A percentile compares a stretch with the other conserved stretches of the same genome.
phyloP scores from a whole-genome alignment of 2,329 filamentous ascomycete species.

The Pyricularia sp. region DNA sequence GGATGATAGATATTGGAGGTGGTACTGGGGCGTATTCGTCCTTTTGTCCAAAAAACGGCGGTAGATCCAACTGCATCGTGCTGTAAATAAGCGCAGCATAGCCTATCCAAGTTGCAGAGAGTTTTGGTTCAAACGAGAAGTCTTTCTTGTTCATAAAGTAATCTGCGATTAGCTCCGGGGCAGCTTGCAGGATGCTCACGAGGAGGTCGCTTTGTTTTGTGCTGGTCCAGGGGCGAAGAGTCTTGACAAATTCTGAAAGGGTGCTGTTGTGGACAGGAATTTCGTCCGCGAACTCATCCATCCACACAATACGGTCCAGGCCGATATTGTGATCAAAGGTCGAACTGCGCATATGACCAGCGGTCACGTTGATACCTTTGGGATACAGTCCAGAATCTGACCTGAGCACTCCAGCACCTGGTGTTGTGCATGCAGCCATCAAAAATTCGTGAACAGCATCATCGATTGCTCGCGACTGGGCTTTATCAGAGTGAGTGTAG shows the following conservation, averaged over 20 bases:
- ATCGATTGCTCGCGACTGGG: constrained; percentile 45
- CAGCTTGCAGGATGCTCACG: constrained; percentile 63
- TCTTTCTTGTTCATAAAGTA: constrained; percentile 73
- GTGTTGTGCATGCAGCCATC: constrained; percentile 58
- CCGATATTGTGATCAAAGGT: constrained; percentile 34
- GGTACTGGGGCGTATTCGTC: constrained; percentile 52
- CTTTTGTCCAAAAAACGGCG: constrained; percentile 55
- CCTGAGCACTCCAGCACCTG: constrained; percentile 60
- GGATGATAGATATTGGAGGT: constrained; percentile 62
- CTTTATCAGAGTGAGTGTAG: constrained; percentile 44
- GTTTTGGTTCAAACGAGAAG: constrained; percentile 81
- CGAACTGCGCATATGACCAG: not conserved
- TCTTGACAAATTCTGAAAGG: constrained; percentile 65
- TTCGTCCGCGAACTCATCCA: constrained; percentile 51
- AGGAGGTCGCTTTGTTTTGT: constrained; percentile 70
- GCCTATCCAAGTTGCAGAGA: constrained; percentile 88
- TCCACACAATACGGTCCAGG: constrained; percentile 56
- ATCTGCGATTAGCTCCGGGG: constrained; percentile 75
- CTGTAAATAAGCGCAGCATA: constrained; percentile 83
- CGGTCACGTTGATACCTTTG: constrained; percentile 30
- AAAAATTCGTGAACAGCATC: constrained; percentile 65
- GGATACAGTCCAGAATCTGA: constrained; percentile 78
- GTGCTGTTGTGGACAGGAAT: constrained; percentile 68
- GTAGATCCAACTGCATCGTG: constrained; percentile 61
- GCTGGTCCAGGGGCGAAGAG: constrained; percentile 71